phyloP scores from a whole-genome alignment of 2,329 filamentous ascomycete species.

The Xylariaceae sp. region DNA sequence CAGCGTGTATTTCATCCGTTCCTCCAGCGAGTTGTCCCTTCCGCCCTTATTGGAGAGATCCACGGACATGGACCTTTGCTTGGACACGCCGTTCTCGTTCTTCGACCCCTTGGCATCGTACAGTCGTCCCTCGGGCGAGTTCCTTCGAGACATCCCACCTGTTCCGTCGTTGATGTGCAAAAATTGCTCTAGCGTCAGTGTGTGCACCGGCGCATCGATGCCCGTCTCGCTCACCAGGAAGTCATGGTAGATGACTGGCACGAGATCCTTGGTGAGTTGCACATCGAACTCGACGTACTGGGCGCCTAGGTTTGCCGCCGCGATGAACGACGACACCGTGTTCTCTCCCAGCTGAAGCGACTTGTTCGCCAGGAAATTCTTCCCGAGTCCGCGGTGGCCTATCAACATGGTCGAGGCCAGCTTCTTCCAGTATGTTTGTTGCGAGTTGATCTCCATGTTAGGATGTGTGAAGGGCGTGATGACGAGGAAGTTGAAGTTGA shows the following conservation, averaged over 20 bases:
- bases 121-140: constrained; percentile 23
- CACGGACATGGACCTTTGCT: constrained; percentile 51
- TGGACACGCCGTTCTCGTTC: constrained; percentile 28
- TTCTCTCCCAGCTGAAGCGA: constrained; percentile 95
- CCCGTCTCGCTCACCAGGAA: constrained; percentile 97
- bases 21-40: constrained; percentile 44
- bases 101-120: constrained; percentile 27
- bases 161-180: constrained; percentile 69
- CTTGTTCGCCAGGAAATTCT: constrained; percentile 77
- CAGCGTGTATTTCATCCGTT: constrained; percentile 94
- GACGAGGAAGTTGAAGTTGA: constrained; percentile 95
- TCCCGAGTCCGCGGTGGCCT: constrained; percentile 71
- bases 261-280: constrained; percentile 96
- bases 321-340: constrained; percentile 91
- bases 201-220: constrained; percentile 93
- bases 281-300: constrained; percentile 78
- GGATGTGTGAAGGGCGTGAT: constrained; percentile 92
- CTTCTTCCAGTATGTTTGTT: constrained; percentile 96
- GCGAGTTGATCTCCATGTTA: constrained; percentile 84
- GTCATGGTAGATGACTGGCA: constrained; percentile 97
- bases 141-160: constrained; percentile 37
- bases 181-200: constrained; percentile 90
- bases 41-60: constrained; percentile 40
- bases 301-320: constrained; percentile 85
- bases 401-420: constrained; percentile 80